Evolutionary conservation across 352 stramenopile genomes (phyloP).

Genomic region (Phytophthora agathidicida): DNA sequence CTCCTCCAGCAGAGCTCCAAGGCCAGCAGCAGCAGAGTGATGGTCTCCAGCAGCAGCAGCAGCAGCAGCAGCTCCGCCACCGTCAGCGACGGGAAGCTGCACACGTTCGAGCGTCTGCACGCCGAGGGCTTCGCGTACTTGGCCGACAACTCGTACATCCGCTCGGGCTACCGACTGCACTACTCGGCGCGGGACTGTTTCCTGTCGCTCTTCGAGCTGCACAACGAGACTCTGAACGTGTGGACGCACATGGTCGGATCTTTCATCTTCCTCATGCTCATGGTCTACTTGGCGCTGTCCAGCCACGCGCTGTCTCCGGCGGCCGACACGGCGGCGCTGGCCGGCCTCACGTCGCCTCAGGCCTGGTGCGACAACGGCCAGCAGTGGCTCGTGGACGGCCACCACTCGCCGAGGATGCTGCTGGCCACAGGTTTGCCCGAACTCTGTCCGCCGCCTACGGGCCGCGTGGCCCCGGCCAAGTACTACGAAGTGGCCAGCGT

Average conservation of each 20-base stretch:
- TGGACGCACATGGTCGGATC: conserved; percentile 89
- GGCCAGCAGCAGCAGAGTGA: background rate
- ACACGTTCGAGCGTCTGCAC: conserved; percentile 81
- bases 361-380: conserved; percentile 37
- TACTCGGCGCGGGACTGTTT: conserved; percentile 84
- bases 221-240: conserved; percentile 91
- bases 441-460: conserved; percentile 45
- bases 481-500: conserved; percentile 84
- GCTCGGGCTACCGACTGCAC: conserved; percentile 82
- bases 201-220: conserved; percentile 83
- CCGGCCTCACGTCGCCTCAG: conserved; percentile 20
- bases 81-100: conserved; percentile 38
- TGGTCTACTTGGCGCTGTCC: conserved; percentile 74
- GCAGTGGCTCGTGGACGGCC: conserved; percentile 50
- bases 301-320: conserved; percentile 44
- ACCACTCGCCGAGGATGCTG: conserved; percentile 59
- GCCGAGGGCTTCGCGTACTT: conserved; percentile 83
- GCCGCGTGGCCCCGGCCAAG: conserved; percentile 29
- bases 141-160: conserved; percentile 89
- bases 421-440: conserved; percentile 45
- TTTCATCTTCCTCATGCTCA: conserved; percentile 84
- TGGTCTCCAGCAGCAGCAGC: background rate
- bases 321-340: conserved; percentile 11
- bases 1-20: too few species aligned
- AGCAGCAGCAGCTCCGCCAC: background rate